Evolutionary conservation across 768 basidiomycete genomes (phyloP).

Genomic region (Postia placenta): DNA sequence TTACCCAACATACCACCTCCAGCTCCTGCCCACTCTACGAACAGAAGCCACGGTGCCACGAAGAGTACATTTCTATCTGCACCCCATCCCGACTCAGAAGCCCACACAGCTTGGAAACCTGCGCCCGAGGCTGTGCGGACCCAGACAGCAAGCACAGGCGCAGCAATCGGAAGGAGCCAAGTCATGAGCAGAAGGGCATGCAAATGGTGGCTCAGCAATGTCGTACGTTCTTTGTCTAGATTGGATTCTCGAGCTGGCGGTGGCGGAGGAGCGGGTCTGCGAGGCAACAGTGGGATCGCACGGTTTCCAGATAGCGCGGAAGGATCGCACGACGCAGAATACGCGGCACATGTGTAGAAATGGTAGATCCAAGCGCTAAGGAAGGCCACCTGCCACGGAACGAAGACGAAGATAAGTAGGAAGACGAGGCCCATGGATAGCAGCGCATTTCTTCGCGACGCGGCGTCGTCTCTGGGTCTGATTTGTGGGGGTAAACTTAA

Average conservation of each 20-base stretch:
- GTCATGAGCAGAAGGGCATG: slow-evolving; percentile 74
- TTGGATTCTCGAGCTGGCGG: neutral
- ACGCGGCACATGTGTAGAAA: slow-evolving; percentile 49
- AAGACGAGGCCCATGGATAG: slow-evolving; percentile 58
- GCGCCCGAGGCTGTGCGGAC: slow-evolving; percentile 78
- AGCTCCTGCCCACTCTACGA: slow-evolving; percentile 54
- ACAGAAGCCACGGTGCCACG: slow-evolving; percentile 55
- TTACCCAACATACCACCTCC: neutral
- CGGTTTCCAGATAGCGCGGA: neutral
- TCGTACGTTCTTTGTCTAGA: neutral
- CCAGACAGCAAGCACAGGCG: slow-evolving; percentile 84
- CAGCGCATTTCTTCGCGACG: slow-evolving; percentile 42
- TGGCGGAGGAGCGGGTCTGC: neutral
- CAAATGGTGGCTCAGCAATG: slow-evolving; percentile 21
- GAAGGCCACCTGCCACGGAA: slow-evolving; percentile 94
- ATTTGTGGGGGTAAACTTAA: too few species aligned
- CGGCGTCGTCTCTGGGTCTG: slow-evolving; percentile 11
- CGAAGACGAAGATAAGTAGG: slow-evolving; percentile 58
- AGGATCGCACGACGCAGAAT: slow-evolving; percentile 4
- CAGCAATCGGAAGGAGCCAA: slow-evolving; percentile 71
- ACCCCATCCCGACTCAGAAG: slow-evolving; percentile 74
- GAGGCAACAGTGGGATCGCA: slow-evolving; percentile 1
- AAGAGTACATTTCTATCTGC: slow-evolving; percentile 73
- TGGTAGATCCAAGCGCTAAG: slow-evolving; percentile 81
- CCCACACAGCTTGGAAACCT: slow-evolving; percentile 72